Base-by-base conservation (phyloP, 1,284 basidiomycete genomes). In the Rhizoctonia solani region DNA sequence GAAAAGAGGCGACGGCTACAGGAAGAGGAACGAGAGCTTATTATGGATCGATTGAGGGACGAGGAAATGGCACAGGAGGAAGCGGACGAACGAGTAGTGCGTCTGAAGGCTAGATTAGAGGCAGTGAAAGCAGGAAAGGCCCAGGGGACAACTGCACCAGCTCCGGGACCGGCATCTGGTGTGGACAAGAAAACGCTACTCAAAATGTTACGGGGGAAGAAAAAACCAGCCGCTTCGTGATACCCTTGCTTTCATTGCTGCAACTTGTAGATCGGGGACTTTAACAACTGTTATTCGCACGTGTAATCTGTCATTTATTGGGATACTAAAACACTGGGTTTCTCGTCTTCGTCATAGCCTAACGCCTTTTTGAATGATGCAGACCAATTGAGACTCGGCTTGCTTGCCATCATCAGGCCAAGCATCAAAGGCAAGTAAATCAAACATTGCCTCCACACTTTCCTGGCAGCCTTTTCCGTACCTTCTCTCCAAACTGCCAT, bases 341-440 rank as follows among this genome's bases (percentile, higher is more conserved):
- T 39, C 19, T 65, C 61, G 9, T 14, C 25, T 21, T 49, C 29
- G 30, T 65, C 61, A 32, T 65, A 65, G 21, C 61, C 61, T 29
- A 65, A 44, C 32, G 50, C 39, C 41, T 25, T 50, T 23, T 54
- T 54, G 49, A 65, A 30, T 5, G 61, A 65, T 4, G 23, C 34
- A n/a, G 50, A 53, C 61, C 61, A 65, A 29, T 53, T 44, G 23
- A 65, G 61, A 29, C 61, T 65, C 4, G 61, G 54, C 30, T 59
- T 68, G 21, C 55, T 61, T 9, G 37, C 49, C 92, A 99, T 95
- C 87, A 96, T 95, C 69, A 99, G 80, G 0, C 89, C 92, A 71
- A 99, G 82, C 11, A 98, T 82, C 8, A 90, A 90, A 0, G 97
- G 96, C 66, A 99, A 77, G 78, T 96, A 96, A 87, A 95, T 95